Base-by-base conservation (phyloP, 1,284 basidiomycete species). In the Ceratobasidium sp. region DNA sequence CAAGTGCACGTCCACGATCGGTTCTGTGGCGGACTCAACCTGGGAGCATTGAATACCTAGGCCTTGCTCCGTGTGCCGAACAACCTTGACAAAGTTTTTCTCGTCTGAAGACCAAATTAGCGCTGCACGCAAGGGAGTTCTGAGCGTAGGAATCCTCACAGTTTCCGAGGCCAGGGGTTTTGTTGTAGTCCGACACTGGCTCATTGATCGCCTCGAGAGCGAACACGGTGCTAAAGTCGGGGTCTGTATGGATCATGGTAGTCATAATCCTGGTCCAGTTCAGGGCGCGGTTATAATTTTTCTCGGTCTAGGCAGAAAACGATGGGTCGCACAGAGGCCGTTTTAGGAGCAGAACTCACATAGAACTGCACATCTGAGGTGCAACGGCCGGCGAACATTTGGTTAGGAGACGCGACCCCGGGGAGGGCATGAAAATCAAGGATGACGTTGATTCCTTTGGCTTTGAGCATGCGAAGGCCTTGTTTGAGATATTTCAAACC, bases 221-320 rank as follows among this genome's bases (percentile, higher is more conserved):
- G 68, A 90, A 90, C n/a, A 92, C 92, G 40, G 85, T 88, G 32
- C 81, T 83, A 80, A 94, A 94, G 49, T 85, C 84, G 7, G 91
- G 86, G 81, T 94, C 90, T 22, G 92, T 82, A 80, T 94, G 92
- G 1, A 90, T 84, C 17, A 94, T 84, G 6, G 87, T 82, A 0
- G 93, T 91, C 90, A 94, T 93, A 37, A 94, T 90, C 15, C 89
- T 89, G 0, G 91, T 89, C 92, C 93, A 94, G 34, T 90, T 84
- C 66, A 94, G 84, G 9, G 92, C 93, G 6, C 92, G 90, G 71
- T 90, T 87, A 78, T 92, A 94, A 80, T 94, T 94, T 68, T 88
- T 84, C 2, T 85, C 84, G 0, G 90, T 92, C 91, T 92, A 51
- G 13, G n/a, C 15, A 51, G n/a, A 19, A 51, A 51, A 51, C 1